phyloP scores from a whole-genome alignment of 2,329 filamentous ascomycete species.

The Aspergillus novoparasiticus region DNA sequence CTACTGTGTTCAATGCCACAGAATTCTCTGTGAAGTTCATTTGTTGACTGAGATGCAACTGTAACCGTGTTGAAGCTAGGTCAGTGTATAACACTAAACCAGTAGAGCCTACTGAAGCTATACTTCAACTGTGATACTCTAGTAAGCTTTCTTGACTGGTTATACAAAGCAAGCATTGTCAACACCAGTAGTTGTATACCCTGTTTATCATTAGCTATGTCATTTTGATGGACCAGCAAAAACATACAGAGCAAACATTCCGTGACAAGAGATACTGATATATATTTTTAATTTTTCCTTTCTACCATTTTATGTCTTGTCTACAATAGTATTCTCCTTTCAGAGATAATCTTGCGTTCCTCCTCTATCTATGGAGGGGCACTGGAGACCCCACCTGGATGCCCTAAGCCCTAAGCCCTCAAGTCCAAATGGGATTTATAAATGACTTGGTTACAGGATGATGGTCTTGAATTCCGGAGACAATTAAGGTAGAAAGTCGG shows the following conservation, averaged over 20 bases:
- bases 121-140: too few species aligned
- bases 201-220: too few species aligned
- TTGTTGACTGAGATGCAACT: background rate
- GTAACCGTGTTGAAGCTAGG: background rate
- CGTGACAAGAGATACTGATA: background rate
- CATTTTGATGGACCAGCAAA: background rate
- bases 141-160: too few species aligned
- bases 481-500: background rate
- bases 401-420: constrained; percentile 41
- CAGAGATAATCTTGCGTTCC: background rate
- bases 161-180: too few species aligned
- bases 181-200: too few species aligned
- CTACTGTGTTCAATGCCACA: too few species aligned
- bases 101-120: too few species aligned
- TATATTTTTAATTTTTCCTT: background rate
- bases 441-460: background rate
- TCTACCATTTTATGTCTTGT: background rate
- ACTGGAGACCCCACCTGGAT: constrained; percentile 28
- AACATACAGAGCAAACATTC: background rate
- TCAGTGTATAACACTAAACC: too few species aligned
- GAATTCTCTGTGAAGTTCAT: too few species aligned
- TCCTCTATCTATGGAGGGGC: constrained; percentile 22
- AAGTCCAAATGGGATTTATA: background rate
- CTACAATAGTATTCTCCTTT: background rate
- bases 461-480: background rate